phyloP scores from a whole-genome alignment of 2,329 filamentous ascomycete genomes.

The Diaporthe citriasiana region DNA sequence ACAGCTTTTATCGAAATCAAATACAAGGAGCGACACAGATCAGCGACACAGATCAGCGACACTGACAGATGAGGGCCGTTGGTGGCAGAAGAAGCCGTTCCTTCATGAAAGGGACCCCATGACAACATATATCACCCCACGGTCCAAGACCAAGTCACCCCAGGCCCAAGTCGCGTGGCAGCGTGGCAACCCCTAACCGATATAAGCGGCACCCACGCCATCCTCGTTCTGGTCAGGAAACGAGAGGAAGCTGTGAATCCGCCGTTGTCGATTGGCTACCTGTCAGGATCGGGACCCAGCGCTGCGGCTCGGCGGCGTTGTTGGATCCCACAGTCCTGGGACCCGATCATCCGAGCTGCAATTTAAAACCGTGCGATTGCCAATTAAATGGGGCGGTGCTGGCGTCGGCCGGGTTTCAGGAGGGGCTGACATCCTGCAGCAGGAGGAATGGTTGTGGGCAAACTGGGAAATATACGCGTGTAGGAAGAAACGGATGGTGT shows the following conservation, averaged over 20 bases:
- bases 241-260: neutral
- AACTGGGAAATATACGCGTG: neutral
- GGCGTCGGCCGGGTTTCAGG: constrained; percentile 36
- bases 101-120: neutral
- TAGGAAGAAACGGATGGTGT: neutral
- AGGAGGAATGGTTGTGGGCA: constrained; percentile 27
- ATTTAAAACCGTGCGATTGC: constrained; percentile 39
- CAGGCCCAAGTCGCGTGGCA: constrained; percentile 23
- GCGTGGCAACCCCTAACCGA: constrained; percentile 8
- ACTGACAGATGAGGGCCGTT: neutral
- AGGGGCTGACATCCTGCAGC: constrained; percentile 26
- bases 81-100: constrained; percentile 20
- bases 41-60: neutral
- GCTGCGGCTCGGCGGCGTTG: constrained; percentile 29
- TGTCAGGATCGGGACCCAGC: constrained; percentile 7
- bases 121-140: constrained; percentile 26
- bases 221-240: constrained; percentile 17
- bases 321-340: constrained; percentile 3
- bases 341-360: constrained; percentile 35
- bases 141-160: constrained; percentile 20
- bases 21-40: neutral
- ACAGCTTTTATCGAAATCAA: constrained; percentile 18
- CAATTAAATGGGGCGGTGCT: constrained; percentile 37
- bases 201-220: constrained; percentile 29
- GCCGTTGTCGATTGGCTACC: constrained; percentile 31